phyloP scores from a whole-genome alignment of 352 stramenopile genomes.

The Aphanomyces stellatus region DNA sequence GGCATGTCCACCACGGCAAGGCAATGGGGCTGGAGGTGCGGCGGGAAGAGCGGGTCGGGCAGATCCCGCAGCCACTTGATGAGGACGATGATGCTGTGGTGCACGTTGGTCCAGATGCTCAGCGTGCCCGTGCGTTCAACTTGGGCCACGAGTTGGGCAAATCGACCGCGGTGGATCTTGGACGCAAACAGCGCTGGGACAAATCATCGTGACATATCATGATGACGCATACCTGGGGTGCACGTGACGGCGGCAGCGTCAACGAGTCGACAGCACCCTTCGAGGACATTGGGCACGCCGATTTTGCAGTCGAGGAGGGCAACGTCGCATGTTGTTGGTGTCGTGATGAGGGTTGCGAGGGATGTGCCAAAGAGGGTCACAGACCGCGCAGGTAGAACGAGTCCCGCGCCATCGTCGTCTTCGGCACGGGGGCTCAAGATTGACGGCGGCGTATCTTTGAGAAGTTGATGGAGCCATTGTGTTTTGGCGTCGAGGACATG shows the following conservation, averaged over 20 bases:
- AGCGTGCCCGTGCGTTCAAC: conserved; percentile 1
- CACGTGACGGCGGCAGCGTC: not conserved
- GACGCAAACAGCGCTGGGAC: conserved; percentile 1
- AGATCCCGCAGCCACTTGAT: conserved; percentile 18
- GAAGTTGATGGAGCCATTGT: conserved; percentile 1
- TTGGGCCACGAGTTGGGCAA: conserved; percentile 3
- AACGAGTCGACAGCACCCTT: conserved; percentile 17
- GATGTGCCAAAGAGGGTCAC: not conserved
- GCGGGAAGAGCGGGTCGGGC: conserved; percentile 7
- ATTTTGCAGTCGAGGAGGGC: not conserved
- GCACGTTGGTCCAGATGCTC: conserved; percentile 16
- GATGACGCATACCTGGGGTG: not conserved
- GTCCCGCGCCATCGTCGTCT: not conserved
- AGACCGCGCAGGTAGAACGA: no score
- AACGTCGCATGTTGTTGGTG: not conserved
- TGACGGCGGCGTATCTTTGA: not conserved
- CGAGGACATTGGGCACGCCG: conserved; percentile 13
- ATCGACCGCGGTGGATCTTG: conserved; percentile 4
- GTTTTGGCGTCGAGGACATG: conserved; percentile 9
- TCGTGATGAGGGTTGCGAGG: not conserved
- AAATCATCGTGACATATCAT: not conserved
- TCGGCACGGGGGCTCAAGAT: conserved; percentile 3
- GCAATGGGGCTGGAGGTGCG: not conserved
- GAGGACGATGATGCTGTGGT: conserved; percentile 18
- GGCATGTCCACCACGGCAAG: not conserved